Percentiles rank a stretch among this genome's conserved stretches.
These are phyloP conservation scores for Micractinium sp. DNA, from an alignment of 139 green algal species.

Conservation along the genomic window DNA sequence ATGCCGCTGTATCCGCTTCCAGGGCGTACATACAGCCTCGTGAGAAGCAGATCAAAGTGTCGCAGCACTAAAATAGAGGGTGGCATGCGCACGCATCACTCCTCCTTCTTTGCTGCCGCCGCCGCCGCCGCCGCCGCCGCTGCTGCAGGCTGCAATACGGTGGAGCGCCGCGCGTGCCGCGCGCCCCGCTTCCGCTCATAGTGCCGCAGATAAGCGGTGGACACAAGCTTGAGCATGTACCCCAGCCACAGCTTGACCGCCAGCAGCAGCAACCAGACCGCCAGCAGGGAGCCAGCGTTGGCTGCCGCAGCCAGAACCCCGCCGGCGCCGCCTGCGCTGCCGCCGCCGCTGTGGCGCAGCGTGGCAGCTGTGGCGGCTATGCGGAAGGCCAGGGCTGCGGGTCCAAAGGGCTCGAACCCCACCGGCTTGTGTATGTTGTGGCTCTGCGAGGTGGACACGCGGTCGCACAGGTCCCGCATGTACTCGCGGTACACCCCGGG, in stretches of 20 bases:
- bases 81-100: not conserved
- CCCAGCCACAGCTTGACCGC: slow-evolving; percentile 35
- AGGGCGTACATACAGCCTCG: no score
- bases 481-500: slow-evolving; percentile 87
- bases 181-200: slow-evolving; percentile 14
- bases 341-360: not conserved
- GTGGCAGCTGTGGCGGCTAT: slow-evolving; percentile 43
- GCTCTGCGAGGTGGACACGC: slow-evolving; percentile 58
- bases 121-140: not conserved
- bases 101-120: slow-evolving; percentile 3
- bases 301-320: not conserved
- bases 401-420: slow-evolving; percentile 76
- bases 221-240: slow-evolving; percentile 21
- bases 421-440: slow-evolving; percentile 70
- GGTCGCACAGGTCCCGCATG: slow-evolving; percentile 78
- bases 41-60: no score
- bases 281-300: not conserved
- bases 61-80: no score
- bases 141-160: not conserved
- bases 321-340: no score
- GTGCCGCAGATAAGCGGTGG: slow-evolving; percentile 17
- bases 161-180: not conserved
- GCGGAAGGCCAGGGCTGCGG: slow-evolving; percentile 72
- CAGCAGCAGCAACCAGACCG: slow-evolving; percentile 22
- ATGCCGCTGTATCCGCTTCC: no score